Percentiles rank a stretch among this genome's conserved stretches.
These are phyloP conservation scores for Jaapia argillacea DNA, from an alignment of 768 basidiomycete species.

Conservation along the genomic window DNA sequence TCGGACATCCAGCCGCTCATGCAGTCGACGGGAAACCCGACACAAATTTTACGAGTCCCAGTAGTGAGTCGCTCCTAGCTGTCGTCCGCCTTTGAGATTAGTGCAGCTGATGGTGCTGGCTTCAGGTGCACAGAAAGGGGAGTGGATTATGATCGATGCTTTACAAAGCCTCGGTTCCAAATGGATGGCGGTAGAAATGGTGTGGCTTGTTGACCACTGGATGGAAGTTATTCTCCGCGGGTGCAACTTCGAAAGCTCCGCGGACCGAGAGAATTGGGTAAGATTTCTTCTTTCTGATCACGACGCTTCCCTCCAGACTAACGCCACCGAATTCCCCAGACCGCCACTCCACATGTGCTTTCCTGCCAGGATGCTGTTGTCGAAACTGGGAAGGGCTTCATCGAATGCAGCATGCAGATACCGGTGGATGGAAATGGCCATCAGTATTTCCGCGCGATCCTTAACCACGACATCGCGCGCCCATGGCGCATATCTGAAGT, in stretches of 20 bases:
- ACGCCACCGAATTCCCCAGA: too few relatives aligned
- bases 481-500: too few relatives aligned
- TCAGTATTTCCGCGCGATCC: too few relatives aligned
- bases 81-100: conserved; percentile 1
- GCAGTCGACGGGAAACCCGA: conserved; percentile 44
- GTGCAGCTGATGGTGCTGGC: neutral
- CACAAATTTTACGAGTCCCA: conserved; percentile 41
- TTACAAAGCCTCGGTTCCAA: too few relatives aligned
- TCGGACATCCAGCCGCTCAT: conserved; percentile 34
- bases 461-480: too few relatives aligned
- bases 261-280: conserved; percentile 15
- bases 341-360: too few relatives aligned
- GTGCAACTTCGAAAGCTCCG: conserved; percentile 13
- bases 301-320: too few relatives aligned
- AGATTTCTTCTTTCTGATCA: conserved; percentile 1
- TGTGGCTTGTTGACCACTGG: conserved; percentile 24
- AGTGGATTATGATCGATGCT: conserved; percentile 30
- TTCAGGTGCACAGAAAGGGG: conserved; percentile 20
- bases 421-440: too few relatives aligned
- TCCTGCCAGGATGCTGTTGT: too few relatives aligned
- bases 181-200: conserved; percentile 20
- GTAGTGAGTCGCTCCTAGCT: conserved; percentile 24
- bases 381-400: too few relatives aligned
- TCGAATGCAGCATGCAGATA: too few relatives aligned
- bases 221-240: conserved; percentile 22